Evolutionary conservation across 2,329 filamentous ascomycete species (phyloP).

Genomic region (Calonectria fujianensis): DNA sequence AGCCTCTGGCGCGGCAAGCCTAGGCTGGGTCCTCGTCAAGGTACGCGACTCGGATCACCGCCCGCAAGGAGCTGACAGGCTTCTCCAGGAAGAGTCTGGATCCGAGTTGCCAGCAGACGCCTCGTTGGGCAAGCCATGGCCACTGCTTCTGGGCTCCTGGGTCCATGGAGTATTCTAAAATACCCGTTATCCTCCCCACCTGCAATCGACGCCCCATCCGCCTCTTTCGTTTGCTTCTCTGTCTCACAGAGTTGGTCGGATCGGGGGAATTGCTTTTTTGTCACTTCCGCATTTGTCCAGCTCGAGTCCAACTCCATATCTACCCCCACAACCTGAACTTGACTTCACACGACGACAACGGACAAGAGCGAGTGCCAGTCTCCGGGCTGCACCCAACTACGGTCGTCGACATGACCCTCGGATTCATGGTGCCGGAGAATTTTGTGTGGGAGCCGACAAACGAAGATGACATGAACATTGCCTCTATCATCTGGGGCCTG

Average conservation of each 20-base stretch:
- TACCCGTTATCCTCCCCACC: constrained; percentile 30
- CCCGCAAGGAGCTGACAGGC: constrained; percentile 45
- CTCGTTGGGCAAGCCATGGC: constrained; percentile 28
- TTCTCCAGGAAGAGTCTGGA: constrained; percentile 46
- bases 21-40: constrained; percentile 32
- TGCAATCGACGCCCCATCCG: constrained; percentile 34
- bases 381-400: not conserved
- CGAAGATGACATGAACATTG: constrained; percentile 54
- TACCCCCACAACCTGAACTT: not conserved
- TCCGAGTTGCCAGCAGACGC: constrained; percentile 31
- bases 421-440: constrained; percentile 50
- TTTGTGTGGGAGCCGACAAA: constrained; percentile 46
- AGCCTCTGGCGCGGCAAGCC: constrained; percentile 33
- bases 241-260: constrained; percentile 30
- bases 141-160: constrained; percentile 9
- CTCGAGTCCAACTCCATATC: not conserved
- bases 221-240: constrained; percentile 35
- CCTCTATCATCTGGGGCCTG: constrained; percentile 55
- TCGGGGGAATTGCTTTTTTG: constrained; percentile 28
- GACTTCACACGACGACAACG: not conserved
- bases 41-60: constrained; percentile 50
- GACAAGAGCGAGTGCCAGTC: not conserved
- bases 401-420: constrained; percentile 46
- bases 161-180: constrained; percentile 17
- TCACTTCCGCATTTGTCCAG: not conserved